These are phyloP conservation scores for Chaetomidium leptoderma DNA, from an alignment of 495 filamentous ascomycete species.

Conservation along the genomic window DNA sequence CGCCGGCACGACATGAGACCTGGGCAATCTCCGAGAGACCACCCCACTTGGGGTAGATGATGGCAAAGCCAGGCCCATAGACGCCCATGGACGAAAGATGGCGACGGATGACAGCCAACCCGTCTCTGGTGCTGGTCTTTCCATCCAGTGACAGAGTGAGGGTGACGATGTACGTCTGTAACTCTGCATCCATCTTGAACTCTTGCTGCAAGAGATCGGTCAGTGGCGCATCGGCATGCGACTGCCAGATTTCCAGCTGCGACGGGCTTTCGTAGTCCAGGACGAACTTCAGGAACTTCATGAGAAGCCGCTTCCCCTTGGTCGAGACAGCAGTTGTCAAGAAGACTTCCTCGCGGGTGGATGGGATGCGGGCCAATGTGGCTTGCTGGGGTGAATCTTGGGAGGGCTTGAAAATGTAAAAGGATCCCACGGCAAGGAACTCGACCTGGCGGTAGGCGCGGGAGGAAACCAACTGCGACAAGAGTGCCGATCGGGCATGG, in stretches of 20 bases:
- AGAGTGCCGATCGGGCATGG: constrained; percentile 72
- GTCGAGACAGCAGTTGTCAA: constrained; percentile 64
- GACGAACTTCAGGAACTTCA: constrained; percentile 84
- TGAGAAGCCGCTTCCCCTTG: constrained; percentile 72
- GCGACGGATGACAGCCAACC: constrained; percentile 65
- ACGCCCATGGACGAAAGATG: constrained; percentile 84
- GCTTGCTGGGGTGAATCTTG: constrained; percentile 22
- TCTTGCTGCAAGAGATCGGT: constrained; percentile 59
- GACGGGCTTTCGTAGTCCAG: constrained; percentile 54
- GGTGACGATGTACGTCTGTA: constrained; percentile 70
- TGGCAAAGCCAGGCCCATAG: constrained; percentile 81
- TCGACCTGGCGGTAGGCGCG: constrained; percentile 84
- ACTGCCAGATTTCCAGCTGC: constrained; percentile 40
- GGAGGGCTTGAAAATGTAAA: constrained; percentile 67
- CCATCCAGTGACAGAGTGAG: constrained; percentile 68
- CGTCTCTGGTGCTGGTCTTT: constrained; percentile 53
- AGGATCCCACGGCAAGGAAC: constrained; percentile 90
- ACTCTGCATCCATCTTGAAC: constrained; percentile 66
- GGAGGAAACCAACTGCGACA: constrained; percentile 77
- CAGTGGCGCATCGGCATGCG: constrained; percentile 48
- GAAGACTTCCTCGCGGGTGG: constrained; percentile 84
- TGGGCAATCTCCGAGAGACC: constrained; percentile 89
- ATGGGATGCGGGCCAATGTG: constrained; percentile 62
- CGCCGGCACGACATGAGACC: constrained; percentile 84
- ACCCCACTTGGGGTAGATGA: constrained; percentile 86